These are phyloP conservation scores for Penicillium olsonii DNA, from an alignment of 2,329 filamentous ascomycete genomes.

Conservation along the genomic window DNA sequence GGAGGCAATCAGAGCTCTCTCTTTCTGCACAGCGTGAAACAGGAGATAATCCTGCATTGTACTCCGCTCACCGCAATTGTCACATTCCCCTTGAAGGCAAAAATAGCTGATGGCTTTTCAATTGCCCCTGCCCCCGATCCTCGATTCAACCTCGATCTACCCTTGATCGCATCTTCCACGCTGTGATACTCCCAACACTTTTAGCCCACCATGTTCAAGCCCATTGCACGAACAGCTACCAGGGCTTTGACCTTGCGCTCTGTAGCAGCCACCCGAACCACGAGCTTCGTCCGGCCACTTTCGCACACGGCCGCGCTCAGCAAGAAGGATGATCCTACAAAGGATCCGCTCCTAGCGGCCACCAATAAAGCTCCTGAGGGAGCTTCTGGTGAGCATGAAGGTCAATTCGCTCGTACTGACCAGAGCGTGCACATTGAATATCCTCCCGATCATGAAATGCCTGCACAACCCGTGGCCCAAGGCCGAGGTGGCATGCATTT, in stretches of 20 bases:
- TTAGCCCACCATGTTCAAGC: conserved; percentile 31
- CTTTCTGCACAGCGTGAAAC: background rate
- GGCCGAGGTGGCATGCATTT: conserved; percentile 79
- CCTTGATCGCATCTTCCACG: too few relatives aligned
- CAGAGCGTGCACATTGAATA: conserved; percentile 76
- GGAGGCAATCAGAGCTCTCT: background rate
- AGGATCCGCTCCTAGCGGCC: conserved; percentile 28
- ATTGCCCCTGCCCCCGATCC: background rate
- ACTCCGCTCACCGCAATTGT: conserved; percentile 11
- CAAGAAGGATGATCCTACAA: conserved; percentile 26
- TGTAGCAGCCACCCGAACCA: conserved; percentile 14
- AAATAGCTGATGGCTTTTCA: background rate
- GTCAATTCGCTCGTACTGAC: conserved; percentile 77
- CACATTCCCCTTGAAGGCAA: conserved; percentile 5
- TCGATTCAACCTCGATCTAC: background rate
- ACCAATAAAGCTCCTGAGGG: conserved; percentile 35
- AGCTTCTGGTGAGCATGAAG: conserved; percentile 52
- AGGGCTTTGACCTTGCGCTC: conserved; percentile 19
- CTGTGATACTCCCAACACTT: background rate
- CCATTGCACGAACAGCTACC: conserved; percentile 28
- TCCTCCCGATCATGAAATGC: conserved; percentile 72
- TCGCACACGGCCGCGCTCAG: conserved; percentile 30
- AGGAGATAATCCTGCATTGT: conserved; percentile 1
- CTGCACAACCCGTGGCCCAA: conserved; percentile 68
- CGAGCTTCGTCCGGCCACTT: conserved; percentile 26